phyloP scores from a whole-genome alignment of 805 yeast species.

The Groenewaldozyma tartarivorans region DNA sequence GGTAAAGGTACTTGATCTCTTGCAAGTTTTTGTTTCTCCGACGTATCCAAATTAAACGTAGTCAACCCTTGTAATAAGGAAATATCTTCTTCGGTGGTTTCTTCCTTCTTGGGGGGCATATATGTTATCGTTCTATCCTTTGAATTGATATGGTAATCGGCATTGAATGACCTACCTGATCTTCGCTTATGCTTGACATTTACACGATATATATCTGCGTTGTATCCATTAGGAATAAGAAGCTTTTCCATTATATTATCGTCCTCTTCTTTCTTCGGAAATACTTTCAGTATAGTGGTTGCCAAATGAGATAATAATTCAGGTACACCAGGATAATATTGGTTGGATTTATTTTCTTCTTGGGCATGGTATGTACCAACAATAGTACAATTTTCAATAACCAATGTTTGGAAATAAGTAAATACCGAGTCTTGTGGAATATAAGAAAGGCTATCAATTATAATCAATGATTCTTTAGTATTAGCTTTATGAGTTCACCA shows the following conservation, averaged over 20 bases:
- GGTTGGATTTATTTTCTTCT: constrained; percentile 5
- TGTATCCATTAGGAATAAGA: constrained; percentile 43
- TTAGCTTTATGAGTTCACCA: not conserved
- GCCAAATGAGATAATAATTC: constrained; percentile 60
- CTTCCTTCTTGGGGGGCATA: constrained; percentile 21
- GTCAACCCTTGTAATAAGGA: constrained; percentile 63
- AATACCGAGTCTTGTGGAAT: constrained; percentile 39
- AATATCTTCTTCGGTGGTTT: constrained; percentile 32
- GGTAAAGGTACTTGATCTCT: constrained; percentile 84
- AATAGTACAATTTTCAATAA: constrained; percentile 36
- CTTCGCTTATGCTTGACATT: constrained; percentile 62
- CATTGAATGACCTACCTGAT: constrained; percentile 68
- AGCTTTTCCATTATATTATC: constrained; percentile 33
- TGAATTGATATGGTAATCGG: constrained; percentile 45
- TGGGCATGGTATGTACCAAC: constrained; percentile 5
- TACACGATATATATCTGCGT: constrained; percentile 38
- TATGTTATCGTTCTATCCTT: constrained; percentile 34
- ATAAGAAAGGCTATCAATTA: constrained; percentile 64
- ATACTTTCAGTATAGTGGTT: constrained; percentile 34
- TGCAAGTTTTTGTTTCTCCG: constrained; percentile 64
- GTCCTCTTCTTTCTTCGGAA: constrained; percentile 40
- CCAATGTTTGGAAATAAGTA: constrained; percentile 39
- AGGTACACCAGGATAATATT: constrained; percentile 46
- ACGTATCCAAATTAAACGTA: constrained; percentile 77
- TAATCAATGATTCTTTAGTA: constrained; percentile 32